Base-by-base conservation (phyloP, 1,284 basidiomycete genomes). In the Omphalotus olearius region DNA sequence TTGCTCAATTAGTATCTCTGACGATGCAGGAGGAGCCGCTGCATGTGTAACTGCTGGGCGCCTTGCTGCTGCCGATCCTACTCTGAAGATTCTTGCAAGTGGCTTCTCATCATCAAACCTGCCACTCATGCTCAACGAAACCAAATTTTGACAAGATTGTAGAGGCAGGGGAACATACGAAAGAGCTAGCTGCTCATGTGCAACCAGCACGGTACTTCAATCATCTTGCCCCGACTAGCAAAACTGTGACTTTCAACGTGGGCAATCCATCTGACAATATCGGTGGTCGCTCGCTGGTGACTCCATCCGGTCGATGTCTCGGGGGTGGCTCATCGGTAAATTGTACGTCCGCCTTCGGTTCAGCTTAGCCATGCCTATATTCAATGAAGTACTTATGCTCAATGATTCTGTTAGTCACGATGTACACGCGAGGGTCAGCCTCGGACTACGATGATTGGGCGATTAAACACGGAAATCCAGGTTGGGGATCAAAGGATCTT, bases 1-100 rank as follows among this genome's bases (percentile, higher is more conserved):
- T 17, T 25, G 1, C 25, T 37, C 4, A 26, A 37, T 17, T 14
- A 10, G 4, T 11, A 43, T 23, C 13, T 26, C 16, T 17, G 20
- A 45, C 10, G 30, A 33, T 26, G 23, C 47, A 79, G 76, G 76
- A 41, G 77, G 78, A 14, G 68, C 76, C 10, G 56, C 67, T 33
- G 76, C 72, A 9, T 77, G 76, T 54, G 60, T 80, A 16, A 60
- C 73, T 26, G 78, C 76, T 6, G 69, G 72, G 11, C 69, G 78
- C 48, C 69, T 80, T 11, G 72, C 75, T 3, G 68, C 65, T 2
- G 74, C 74, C 1, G 70, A 74, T 53, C 72, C 77, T 0, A 53
- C 62, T 0, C 60, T 79, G 42, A 73, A 64, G 45, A 75, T 80
- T 36, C 57, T 73, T 26, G 69, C 71, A 57, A 38, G 61, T 64